These are phyloP conservation scores for Intubia oerlemansii DNA, from an alignment of 2,329 filamentous ascomycete genomes.

Conservation along the genomic window DNA sequence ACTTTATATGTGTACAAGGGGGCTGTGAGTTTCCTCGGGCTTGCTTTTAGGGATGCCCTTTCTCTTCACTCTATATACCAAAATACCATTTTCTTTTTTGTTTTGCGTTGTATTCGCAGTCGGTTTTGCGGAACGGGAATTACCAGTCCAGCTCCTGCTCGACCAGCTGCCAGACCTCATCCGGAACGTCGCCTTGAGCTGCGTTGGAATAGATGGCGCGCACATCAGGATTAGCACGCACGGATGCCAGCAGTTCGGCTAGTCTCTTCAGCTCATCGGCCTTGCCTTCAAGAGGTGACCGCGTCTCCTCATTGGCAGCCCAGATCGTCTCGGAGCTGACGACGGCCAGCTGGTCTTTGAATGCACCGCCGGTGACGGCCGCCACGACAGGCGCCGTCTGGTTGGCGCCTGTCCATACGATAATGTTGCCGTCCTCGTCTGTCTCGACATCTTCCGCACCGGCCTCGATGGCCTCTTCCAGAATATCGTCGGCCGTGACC, in stretches of 20 bases:
- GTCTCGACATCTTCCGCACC: constrained; percentile 53
- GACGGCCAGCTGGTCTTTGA: constrained; percentile 39
- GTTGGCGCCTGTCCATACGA: constrained; percentile 48
- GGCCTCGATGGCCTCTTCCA: constrained; percentile 67
- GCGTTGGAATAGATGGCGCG: constrained; percentile 63
- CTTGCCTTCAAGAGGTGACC: constrained; percentile 31
- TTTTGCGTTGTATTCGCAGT: no score
- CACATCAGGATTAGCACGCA: constrained; percentile 50
- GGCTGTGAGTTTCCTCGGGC: no score
- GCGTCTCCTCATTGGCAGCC: constrained; percentile 63
- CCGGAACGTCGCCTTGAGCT: constrained; percentile 24
- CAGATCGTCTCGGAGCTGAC: constrained; percentile 65
- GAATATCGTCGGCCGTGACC: constrained; percentile 53
- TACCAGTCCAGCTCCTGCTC: constrained; percentile 24
- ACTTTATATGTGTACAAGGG: no score
- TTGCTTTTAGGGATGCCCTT: no score
- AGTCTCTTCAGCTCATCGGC: constrained; percentile 34
- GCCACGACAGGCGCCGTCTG: constrained; percentile 43
- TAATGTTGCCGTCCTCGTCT: constrained; percentile 44
- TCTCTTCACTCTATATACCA: no score
- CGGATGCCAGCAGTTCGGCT: constrained; percentile 31
- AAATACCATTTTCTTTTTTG: no score
- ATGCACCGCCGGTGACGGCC: constrained; percentile 20
- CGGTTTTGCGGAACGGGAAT: no score
- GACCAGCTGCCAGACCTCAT: constrained; percentile 33